Conservation (phyloP, 2,329 filamentous ascomycete genomes). For the Trichoderma gracile region DNA sequence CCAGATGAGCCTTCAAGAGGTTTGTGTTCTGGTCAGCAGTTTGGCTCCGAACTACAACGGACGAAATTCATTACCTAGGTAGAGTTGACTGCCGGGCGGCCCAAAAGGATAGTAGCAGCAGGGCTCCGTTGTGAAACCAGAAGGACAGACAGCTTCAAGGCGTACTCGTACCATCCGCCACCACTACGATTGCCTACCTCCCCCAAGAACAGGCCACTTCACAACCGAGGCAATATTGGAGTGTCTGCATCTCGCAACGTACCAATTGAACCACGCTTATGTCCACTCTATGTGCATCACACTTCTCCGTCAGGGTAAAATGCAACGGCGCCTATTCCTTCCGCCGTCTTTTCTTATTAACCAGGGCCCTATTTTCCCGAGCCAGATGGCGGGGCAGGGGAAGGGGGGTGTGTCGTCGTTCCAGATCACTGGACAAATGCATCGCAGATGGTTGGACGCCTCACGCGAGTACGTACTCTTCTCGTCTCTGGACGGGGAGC, state of each 20-base stretch:
- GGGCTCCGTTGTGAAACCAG: neutral
- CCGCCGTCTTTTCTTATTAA: conserved; percentile 2
- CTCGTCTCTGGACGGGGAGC: no score
- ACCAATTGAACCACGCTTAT: neutral
- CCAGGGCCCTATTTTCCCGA: conserved; percentile 26
- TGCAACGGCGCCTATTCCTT: conserved; percentile 10
- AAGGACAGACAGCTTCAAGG: neutral
- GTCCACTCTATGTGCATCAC: neutral
- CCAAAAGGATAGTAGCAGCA: neutral
- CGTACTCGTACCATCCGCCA: neutral
- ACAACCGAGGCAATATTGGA: conserved; percentile 3
- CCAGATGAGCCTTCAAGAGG: neutral
- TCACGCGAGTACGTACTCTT: conserved; percentile 24
- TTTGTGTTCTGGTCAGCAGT: neutral
- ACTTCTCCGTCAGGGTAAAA: conserved; percentile 16
- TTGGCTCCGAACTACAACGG: neutral
- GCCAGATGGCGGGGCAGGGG: conserved; percentile 22
- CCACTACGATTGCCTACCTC: neutral
- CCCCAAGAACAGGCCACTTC: neutral
- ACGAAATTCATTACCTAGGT: no score
- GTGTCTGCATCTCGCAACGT: neutral
- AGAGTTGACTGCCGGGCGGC: neutral
- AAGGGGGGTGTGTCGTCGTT: conserved; percentile 14
- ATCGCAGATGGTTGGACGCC: conserved; percentile 33
- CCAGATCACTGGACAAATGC: conserved; percentile 25